These are phyloP conservation scores for Tremellales sp. DNA, from an alignment of 1,284 basidiomycete genomes.

Conservation along the genomic window DNA sequence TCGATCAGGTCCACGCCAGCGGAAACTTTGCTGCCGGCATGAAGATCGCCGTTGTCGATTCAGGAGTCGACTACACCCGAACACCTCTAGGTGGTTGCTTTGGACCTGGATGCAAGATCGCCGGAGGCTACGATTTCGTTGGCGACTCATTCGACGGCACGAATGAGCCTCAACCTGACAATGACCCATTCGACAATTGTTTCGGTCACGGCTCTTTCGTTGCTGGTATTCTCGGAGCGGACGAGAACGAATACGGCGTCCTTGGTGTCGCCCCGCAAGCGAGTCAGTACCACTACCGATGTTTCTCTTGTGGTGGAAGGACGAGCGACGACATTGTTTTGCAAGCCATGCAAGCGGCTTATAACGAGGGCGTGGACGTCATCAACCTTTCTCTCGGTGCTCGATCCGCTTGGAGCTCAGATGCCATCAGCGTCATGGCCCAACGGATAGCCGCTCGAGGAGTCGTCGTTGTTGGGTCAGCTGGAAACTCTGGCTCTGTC, in stretches of 20 bases:
- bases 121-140: conserved; percentile 44
- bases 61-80: conserved; percentile 60
- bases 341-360: conserved; percentile 45
- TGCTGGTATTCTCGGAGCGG: conserved; percentile 58
- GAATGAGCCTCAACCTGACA: conserved; percentile 40
- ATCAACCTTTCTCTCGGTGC: conserved; percentile 55
- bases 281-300: conserved; percentile 42
- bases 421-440: conserved; percentile 55
- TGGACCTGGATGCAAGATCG: conserved; percentile 58
- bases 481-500: conserved; percentile 46
- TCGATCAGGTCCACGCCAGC: conserved; percentile 54
- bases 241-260: conserved; percentile 54
- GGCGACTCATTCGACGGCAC: conserved; percentile 46
- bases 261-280: conserved; percentile 45
- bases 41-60: conserved; percentile 55
- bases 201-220: conserved; percentile 61
- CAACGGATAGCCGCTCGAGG: conserved; percentile 55
- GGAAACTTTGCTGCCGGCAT: conserved; percentile 56
- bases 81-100: conserved; percentile 62
- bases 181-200: conserved; percentile 48
- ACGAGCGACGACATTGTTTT: conserved; percentile 49
- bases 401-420: conserved; percentile 59
- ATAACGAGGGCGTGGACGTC: conserved; percentile 57
- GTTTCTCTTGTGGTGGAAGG: conserved; percentile 47
- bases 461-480: conserved; percentile 51